A percentile compares a stretch with the other conserved stretches of the same genome.
Evolutionary conservation across 2,329 filamentous ascomycete species (phyloP).

Genomic region (Blastomyces silverae): DNA sequence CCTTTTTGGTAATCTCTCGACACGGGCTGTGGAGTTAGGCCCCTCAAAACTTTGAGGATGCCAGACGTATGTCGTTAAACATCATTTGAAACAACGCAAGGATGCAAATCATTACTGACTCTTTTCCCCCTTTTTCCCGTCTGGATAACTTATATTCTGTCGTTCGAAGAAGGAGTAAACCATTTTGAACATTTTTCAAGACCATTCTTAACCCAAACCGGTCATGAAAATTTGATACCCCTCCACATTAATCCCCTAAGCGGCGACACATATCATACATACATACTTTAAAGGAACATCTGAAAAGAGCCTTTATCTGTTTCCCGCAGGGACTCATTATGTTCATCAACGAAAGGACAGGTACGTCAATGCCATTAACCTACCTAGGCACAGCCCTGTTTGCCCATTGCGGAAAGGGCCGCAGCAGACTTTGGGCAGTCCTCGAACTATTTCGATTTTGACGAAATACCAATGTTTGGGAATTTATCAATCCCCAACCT

Average conservation of each 20-base stretch:
- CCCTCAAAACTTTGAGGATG: no score
- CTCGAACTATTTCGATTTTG: not conserved
- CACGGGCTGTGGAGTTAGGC: no score
- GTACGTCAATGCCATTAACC: slow-evolving; percentile 20
- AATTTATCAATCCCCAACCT: not conserved
- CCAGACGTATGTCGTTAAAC: no score
- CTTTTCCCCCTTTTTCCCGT: no score
- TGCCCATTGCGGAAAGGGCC: not conserved
- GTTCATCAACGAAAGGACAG: slow-evolving; percentile 31
- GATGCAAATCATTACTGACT: no score
- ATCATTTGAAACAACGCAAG: no score
- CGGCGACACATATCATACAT: not conserved
- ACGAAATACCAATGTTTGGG: not conserved
- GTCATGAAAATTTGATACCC: not conserved
- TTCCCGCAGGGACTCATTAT: slow-evolving; percentile 20
- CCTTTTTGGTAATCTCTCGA: not conserved
- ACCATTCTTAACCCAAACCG: not conserved
- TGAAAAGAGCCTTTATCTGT: not conserved
- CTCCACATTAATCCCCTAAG: not conserved
- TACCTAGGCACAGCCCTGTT: no score
- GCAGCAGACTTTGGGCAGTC: not conserved
- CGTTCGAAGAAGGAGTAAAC: no score
- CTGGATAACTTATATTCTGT: no score
- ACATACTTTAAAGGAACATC: not conserved
- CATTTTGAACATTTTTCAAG: not conserved